phyloP scores from a whole-genome alignment of 2,329 filamentous ascomycete species.

The Aspergillus spinulosporus region DNA sequence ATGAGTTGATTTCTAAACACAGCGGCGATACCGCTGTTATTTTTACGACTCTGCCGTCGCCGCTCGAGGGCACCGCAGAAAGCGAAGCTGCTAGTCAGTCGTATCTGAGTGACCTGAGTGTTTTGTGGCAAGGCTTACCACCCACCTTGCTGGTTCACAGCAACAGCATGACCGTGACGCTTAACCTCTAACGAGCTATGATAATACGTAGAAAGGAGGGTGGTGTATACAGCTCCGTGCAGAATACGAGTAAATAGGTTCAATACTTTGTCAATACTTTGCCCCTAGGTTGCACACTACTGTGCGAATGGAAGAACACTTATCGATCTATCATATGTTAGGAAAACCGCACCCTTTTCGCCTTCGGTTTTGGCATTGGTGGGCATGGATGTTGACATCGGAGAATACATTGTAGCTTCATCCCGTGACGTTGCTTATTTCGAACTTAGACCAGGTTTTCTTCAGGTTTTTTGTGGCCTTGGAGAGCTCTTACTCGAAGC shows the following conservation, averaged over 20 bases:
- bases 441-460: not conserved
- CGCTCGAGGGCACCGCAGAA: constrained; percentile 70
- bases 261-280: too few species aligned
- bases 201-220: not conserved
- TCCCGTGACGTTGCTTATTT: not conserved
- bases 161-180: constrained; percentile 83
- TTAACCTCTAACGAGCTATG: constrained; percentile 39
- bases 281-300: not conserved
- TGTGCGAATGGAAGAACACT: not conserved
- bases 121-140: constrained; percentile 73
- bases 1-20: constrained; percentile 73
- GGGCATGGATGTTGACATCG: not conserved
- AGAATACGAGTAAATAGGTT: not conserved
- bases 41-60: constrained; percentile 81
- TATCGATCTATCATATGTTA: not conserved
- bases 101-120: constrained; percentile 76
- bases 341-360: not conserved
- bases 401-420: not conserved
- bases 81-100: constrained; percentile 69
- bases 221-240: not conserved
- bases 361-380: not conserved
- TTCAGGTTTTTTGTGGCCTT: not conserved
- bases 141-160: constrained; percentile 78
- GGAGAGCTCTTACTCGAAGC: not conserved
- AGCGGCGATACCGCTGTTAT: constrained; percentile 72